Percentiles rank a stretch among this genome's conserved stretches.
Evolutionary conservation across 768 basidiomycete genomes (phyloP).

Genomic region (Phaffia tasmanica): DNA sequence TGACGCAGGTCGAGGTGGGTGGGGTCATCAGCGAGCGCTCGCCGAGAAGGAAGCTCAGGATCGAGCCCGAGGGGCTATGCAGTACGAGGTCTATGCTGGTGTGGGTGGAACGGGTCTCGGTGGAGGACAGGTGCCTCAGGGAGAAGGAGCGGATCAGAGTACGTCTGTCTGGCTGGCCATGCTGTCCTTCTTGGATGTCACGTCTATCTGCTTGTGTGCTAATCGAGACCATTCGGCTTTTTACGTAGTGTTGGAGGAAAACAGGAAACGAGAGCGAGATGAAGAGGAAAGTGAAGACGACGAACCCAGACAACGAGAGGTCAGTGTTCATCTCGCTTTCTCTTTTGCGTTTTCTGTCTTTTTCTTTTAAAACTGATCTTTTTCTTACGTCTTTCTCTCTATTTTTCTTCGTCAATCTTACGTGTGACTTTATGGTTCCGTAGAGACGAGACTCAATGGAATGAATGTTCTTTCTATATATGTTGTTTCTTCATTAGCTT

Average conservation of each 20-base stretch:
- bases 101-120: slow-evolving; percentile 20
- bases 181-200: not conserved
- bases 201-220: not conserved
- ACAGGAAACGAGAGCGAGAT: slow-evolving; percentile 19
- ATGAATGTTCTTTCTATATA: too few species aligned
- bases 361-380: not conserved
- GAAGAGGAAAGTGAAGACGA: slow-evolving; percentile 18
- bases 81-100: slow-evolving; percentile 71
- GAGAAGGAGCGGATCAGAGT: slow-evolving; percentile 26
- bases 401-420: too few species aligned
- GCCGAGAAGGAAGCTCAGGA: slow-evolving; percentile 48
- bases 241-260: slow-evolving; percentile 10
- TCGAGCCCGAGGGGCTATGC: slow-evolving; percentile 62
- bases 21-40: slow-evolving; percentile 65
- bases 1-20: slow-evolving; percentile 88
- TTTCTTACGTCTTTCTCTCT: not conserved
- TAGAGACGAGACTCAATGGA: too few species aligned
- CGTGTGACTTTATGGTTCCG: too few species aligned
- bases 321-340: not conserved
- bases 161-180: not conserved
- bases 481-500: too few species aligned
- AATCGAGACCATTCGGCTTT: not conserved
- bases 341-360: not conserved
- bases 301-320: slow-evolving; percentile 1
- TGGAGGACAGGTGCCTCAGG: slow-evolving; percentile 21